A percentile compares a stretch with the other conserved stretches of the same genome.
phyloP scores from a whole-genome alignment of 768 basidiomycete species.

The Kwoniella europaea region DNA sequence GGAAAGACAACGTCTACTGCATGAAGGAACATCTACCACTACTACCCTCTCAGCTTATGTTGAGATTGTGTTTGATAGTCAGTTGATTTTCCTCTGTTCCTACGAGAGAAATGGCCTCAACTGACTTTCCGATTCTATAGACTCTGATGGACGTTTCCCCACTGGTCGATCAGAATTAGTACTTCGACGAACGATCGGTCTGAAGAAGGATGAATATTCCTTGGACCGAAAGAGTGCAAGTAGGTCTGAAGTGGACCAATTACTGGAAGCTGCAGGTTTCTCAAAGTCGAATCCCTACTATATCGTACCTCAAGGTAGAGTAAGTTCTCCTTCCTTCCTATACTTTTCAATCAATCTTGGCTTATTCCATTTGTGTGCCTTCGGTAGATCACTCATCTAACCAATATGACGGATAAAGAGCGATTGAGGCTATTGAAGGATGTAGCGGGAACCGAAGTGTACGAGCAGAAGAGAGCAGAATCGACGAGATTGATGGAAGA shows the following conservation, averaged over 20 bases:
- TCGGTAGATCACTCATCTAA: constrained; percentile 87
- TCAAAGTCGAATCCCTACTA: constrained; percentile 99
- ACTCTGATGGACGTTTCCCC: constrained; percentile 89
- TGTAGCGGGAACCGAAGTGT: constrained; percentile 96
- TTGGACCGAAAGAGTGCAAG: constrained; percentile 92
- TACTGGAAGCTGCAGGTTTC: constrained; percentile 95
- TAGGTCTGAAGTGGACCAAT: constrained; percentile 97
- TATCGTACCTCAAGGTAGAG: constrained; percentile 96
- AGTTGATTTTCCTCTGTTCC: constrained; percentile 2
- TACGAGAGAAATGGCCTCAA: not conserved
- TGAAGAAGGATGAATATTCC: constrained; percentile 99
- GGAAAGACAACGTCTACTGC: constrained; percentile 88
- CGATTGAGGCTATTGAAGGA: constrained; percentile 93
- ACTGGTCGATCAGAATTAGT: constrained; percentile 86
- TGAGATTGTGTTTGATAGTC: constrained; percentile 92
- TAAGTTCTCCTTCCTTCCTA: constrained; percentile 60
- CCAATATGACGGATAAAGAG: constrained; percentile 95
- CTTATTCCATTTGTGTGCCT: too few relatives aligned
- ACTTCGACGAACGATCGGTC: constrained; percentile 88
- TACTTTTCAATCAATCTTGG: not conserved
- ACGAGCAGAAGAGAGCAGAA: constrained; percentile 90
- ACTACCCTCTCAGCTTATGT: constrained; percentile 93
- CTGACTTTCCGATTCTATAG: constrained; percentile 19
- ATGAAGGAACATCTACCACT: constrained; percentile 86
- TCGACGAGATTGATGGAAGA: constrained; percentile 96